Evolutionary conservation across 2,329 filamentous ascomycete species (phyloP).

Genomic region (Xylaria digitata): DNA sequence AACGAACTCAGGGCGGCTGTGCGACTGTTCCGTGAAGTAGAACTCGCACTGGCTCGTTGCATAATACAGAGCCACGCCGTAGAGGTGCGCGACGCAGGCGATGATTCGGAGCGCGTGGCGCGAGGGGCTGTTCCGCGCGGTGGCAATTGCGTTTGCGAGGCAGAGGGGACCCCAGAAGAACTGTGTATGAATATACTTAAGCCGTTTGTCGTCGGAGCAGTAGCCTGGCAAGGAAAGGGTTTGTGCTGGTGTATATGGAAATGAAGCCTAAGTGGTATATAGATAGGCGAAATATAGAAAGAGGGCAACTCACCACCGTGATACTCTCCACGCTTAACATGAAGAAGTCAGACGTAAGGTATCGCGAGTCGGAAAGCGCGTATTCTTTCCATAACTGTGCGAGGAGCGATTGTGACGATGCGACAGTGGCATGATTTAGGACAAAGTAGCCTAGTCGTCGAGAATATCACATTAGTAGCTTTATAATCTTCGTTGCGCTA

Average conservation of each 20-base stretch:
- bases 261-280: not conserved
- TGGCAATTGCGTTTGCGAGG: conserved; percentile 60
- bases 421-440: conserved; percentile 73
- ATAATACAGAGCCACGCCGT: conserved; percentile 72
- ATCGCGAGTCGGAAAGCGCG: conserved; percentile 85
- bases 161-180: conserved; percentile 70
- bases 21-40: conserved; percentile 57
- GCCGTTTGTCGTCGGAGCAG: not conserved
- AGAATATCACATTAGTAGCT: not conserved
- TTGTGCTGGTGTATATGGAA: not conserved
- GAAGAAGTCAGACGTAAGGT: conserved; percentile 83
- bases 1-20: conserved; percentile 68
- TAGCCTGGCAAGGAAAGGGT: not conserved
- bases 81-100: conserved; percentile 66
- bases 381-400: conserved; percentile 96
- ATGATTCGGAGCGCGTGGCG: conserved; percentile 65
- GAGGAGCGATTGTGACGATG: conserved; percentile 75
- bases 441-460: conserved; percentile 75
- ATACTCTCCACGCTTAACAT: conserved; percentile 89
- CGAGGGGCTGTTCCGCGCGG: conserved; percentile 56
- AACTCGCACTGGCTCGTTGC: conserved; percentile 65
- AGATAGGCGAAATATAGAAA: not conserved
- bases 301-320: conserved; percentile 71
- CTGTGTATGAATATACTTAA: conserved; percentile 47
- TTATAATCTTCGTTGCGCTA: not conserved